Evolutionary conservation across 2,329 filamentous ascomycete species (phyloP).

Genomic region (Sordariomycetes sp.): DNA sequence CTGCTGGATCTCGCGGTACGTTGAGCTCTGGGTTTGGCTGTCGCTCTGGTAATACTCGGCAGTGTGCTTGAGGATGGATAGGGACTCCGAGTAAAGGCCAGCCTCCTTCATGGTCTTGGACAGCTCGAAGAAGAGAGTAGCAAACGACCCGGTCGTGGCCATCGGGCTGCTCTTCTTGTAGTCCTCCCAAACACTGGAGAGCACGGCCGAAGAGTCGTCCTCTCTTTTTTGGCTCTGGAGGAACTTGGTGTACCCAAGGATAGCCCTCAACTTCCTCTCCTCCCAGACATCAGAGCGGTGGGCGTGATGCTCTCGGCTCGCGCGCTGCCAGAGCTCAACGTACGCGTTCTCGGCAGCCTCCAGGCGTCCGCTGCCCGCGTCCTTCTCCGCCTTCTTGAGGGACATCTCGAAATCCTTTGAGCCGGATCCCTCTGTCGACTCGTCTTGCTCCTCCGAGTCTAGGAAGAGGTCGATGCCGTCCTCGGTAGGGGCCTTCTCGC

Average conservation of each 20-base stretch:
- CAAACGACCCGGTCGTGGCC: constrained; percentile 21
- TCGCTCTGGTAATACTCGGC: constrained; percentile 20
- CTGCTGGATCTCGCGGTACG: constrained; percentile 26
- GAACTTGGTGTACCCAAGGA: constrained; percentile 30
- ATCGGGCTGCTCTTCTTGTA: constrained; percentile 27
- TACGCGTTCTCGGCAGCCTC: constrained; percentile 29
- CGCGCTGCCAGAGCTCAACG: constrained; percentile 35
- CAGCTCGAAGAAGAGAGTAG: constrained; percentile 21
- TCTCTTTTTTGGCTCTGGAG: constrained; percentile 28
- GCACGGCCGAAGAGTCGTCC: constrained; percentile 27
- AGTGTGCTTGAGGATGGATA: constrained; percentile 31
- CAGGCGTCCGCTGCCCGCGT: constrained; percentile 15
- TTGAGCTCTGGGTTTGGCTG: constrained; percentile 15
- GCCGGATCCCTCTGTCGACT: constrained; percentile 15
- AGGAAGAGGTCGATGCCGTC: constrained; percentile 18
- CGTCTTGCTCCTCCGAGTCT: constrained; percentile 23
- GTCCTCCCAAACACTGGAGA: constrained; percentile 32
- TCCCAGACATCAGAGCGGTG: constrained; percentile 29
- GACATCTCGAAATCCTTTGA: constrained; percentile 6
- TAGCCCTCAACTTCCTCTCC: constrained; percentile 29
- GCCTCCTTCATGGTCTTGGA: constrained; percentile 30
- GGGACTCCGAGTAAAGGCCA: constrained; percentile 26
- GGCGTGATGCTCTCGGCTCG: constrained; percentile 27
- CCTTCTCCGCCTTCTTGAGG: constrained; percentile 18
- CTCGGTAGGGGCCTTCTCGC: constrained; percentile 7